Evolutionary conservation across 1,284 basidiomycete species (phyloP).

Genomic region (Phenoliferia sp.): DNA sequence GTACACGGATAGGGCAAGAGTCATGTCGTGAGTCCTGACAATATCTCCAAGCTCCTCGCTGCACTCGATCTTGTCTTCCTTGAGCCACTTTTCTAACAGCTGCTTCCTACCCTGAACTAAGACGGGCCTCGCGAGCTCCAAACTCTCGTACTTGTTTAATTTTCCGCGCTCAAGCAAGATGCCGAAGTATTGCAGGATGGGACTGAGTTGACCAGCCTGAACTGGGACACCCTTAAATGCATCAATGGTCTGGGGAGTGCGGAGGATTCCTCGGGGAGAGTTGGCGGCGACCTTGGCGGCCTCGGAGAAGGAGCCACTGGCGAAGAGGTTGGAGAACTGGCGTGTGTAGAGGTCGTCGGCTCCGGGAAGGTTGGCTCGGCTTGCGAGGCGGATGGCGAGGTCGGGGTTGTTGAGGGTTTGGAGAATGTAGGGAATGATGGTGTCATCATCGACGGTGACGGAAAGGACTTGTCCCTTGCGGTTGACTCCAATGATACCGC

Average conservation of each 20-base stretch:
- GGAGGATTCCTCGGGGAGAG: constrained; percentile 91
- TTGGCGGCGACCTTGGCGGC: constrained; percentile 99
- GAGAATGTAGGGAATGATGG: constrained; percentile 92
- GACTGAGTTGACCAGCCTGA: constrained; percentile 84
- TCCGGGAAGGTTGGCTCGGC: constrained; percentile 93
- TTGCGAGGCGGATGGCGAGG: constrained; percentile 96
- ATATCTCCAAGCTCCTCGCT: constrained; percentile 98
- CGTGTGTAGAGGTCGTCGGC: constrained; percentile 96
- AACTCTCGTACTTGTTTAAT: constrained; percentile 91
- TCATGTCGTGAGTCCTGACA: constrained; percentile 93
- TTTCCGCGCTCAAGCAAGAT: constrained; percentile 96
- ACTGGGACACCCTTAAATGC: constrained; percentile 94
- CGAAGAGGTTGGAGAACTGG: constrained; percentile 92
- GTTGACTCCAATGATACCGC: constrained; percentile 99
- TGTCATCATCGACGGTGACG: constrained; percentile 94
- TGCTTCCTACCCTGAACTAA: constrained; percentile 96
- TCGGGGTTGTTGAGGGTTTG: constrained; percentile 92
- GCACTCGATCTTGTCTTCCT: constrained; percentile 99
- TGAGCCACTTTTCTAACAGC: constrained; percentile 97
- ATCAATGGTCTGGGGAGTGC: constrained; percentile 93
- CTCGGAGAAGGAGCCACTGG: constrained; percentile 82
- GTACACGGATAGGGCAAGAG: constrained; percentile 96
- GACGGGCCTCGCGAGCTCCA: constrained; percentile 94
- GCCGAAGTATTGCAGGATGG: constrained; percentile 98
- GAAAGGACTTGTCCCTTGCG: constrained; percentile 96